Conservation (phyloP, 768 basidiomycete species). For the Xerocomellus dryophilus region DNA sequence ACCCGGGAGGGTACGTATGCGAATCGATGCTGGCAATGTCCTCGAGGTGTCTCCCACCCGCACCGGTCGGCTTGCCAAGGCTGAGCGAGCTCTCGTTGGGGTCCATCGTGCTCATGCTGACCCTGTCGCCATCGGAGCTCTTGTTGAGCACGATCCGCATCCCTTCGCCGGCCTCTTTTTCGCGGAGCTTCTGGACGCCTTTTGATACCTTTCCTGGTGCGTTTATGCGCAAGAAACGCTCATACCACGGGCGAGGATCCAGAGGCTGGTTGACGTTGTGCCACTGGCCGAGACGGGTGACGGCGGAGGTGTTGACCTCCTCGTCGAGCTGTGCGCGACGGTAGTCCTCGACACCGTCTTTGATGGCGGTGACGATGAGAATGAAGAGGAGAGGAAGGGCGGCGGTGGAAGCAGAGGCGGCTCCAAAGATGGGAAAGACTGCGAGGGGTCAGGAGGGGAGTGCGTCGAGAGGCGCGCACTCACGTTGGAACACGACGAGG, state of each 20-base stretch:
- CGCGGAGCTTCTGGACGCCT: conserved; percentile 82
- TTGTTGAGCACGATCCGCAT: conserved; percentile 61
- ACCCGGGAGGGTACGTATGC: conserved; percentile 60
- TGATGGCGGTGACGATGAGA: conserved; percentile 83
- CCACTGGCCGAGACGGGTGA: conserved; percentile 87
- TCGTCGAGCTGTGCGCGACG: conserved; percentile 86
- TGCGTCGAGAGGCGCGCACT: conserved; percentile 17
- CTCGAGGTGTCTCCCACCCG: conserved; percentile 54
- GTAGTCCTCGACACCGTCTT: conserved; percentile 95
- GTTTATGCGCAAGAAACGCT: conserved; percentile 69
- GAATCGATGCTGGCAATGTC: conserved; percentile 67
- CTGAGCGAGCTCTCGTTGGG: conserved; percentile 44
- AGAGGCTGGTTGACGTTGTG: conserved; percentile 82
- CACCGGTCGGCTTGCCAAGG: conserved; percentile 35
- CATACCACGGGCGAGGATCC: conserved; percentile 73
- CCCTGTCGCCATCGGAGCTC: conserved; percentile 30
- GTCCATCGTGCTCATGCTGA: conserved; percentile 46
- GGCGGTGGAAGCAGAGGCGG: conserved; percentile 75
- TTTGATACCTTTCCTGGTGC: conserved; percentile 73
- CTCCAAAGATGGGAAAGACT: conserved; percentile 93
- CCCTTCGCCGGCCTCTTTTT: conserved; percentile 71
- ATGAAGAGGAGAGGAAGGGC: conserved; percentile 88
- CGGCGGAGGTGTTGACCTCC: conserved; percentile 91
- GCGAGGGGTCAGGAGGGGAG: conserved; percentile 10
- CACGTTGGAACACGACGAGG: conserved; percentile 78